phyloP scores from a whole-genome alignment of 108 stramenopile genomes.

The Aurantiochytrium sp. region DNA sequence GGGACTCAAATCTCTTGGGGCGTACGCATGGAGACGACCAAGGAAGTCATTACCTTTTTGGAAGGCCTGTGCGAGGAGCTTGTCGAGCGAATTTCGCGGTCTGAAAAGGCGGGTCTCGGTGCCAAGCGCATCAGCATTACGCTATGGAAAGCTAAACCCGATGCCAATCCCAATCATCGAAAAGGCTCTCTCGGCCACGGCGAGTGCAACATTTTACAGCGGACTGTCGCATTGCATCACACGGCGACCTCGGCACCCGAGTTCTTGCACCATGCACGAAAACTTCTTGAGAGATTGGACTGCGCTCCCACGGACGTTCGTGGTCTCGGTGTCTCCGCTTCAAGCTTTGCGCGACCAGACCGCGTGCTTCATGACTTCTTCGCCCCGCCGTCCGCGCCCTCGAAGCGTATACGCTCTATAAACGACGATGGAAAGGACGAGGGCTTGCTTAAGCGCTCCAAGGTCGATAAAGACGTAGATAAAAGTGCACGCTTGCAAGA shows the following conservation, averaged over 20 bases:
- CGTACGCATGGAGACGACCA: not conserved
- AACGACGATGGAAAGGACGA: no score
- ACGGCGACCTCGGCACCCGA: not conserved
- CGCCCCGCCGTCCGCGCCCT: not conserved
- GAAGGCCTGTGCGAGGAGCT: not conserved
- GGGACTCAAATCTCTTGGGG: slow-evolving; percentile 11
- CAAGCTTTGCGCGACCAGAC: not conserved
- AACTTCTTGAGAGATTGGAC: not conserved
- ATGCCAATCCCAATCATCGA: not conserved
- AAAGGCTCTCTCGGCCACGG: not conserved
- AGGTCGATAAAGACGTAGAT: no score
- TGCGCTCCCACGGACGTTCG: not conserved
- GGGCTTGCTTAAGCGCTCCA: no score
- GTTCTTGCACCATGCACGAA: not conserved
- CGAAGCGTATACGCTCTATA: not conserved
- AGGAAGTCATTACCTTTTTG: not conserved
- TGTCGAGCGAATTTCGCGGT: not conserved
- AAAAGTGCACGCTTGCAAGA: no score
- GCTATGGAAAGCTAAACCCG: not conserved
- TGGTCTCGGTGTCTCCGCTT: not conserved
- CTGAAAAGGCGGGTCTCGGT: not conserved
- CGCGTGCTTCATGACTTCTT: not conserved
- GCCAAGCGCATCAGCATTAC: not conserved
- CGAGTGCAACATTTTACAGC: not conserved
- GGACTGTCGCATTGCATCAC: not conserved